Evolutionary conservation across 1,284 basidiomycete genomes (phyloP).

Genomic region (Naganishia sp.): DNA sequence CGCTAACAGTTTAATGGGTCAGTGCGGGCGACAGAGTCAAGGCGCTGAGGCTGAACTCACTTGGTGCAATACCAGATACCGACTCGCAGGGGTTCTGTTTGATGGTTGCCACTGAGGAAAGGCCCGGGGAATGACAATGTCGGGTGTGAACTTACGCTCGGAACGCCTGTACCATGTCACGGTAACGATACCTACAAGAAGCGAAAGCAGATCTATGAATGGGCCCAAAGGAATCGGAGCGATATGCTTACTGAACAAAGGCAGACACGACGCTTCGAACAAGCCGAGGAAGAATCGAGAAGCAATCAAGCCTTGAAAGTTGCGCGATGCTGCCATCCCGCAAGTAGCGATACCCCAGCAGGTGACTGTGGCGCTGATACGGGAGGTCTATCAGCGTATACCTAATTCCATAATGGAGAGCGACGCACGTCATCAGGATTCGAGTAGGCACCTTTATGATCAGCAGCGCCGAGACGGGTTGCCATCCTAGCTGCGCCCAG

Average conservation of each 20-base stretch:
- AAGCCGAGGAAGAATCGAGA: slow-evolving; percentile 44
- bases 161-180: slow-evolving; percentile 44
- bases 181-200: slow-evolving; percentile 38
- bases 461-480: slow-evolving; percentile 38
- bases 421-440: slow-evolving; percentile 39
- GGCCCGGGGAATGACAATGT: background rate
- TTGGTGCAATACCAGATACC: slow-evolving; percentile 47
- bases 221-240: background rate
- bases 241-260: slow-evolving; percentile 33
- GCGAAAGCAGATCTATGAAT: background rate
- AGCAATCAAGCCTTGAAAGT: slow-evolving; percentile 37
- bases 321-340: slow-evolving; percentile 19
- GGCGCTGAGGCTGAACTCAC: background rate
- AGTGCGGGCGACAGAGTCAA: no score
- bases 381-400: background rate
- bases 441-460: slow-evolving; percentile 42
- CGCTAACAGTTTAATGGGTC: no score
- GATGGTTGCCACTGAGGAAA: background rate
- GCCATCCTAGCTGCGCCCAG: slow-evolving; percentile 34
- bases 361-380: slow-evolving; percentile 15
- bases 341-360: slow-evolving; percentile 39
- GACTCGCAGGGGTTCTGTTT: slow-evolving; percentile 41
- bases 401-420: background rate
- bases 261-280: slow-evolving; percentile 44
- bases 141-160: slow-evolving; percentile 35